Evolutionary conservation across 1,139 yeast genomes (phyloP).

Genomic region (Candida sanyaensis): DNA sequence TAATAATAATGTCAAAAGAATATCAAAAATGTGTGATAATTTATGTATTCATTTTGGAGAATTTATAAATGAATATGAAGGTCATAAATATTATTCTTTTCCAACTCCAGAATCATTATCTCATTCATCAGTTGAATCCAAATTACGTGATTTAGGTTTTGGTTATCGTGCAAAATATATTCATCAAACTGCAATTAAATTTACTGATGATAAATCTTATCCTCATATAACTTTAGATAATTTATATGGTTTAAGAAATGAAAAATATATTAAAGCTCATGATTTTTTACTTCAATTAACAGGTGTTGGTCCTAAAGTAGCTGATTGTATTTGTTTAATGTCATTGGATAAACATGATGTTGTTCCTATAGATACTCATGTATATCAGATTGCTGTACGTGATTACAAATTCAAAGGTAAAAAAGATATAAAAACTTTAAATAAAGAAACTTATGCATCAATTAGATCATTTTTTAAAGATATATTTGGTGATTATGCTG

Average conservation of each 20-base stretch:
- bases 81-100: conserved; percentile 65
- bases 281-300: conserved; percentile 63
- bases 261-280: conserved; percentile 59
- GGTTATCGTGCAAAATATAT: conserved; percentile 94
- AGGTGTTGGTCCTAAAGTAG: conserved; percentile 98
- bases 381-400: conserved; percentile 85
- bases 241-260: conserved; percentile 39
- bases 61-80: conserved; percentile 48
- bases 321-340: conserved; percentile 90
- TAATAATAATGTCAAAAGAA: conserved; percentile 92
- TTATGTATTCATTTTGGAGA: conserved; percentile 75
- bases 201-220: conserved; percentile 33
- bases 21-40: conserved; percentile 88
- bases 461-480: conserved; percentile 63
- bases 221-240: conserved; percentile 34
- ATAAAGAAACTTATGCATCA: conserved; percentile 58
- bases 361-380: conserved; percentile 97
- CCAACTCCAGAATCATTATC: conserved; percentile 63
- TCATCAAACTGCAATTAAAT: conserved; percentile 65
- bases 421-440: conserved; percentile 49
- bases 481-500: conserved; percentile 90
- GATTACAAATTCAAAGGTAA: conserved; percentile 67
- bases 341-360: conserved; percentile 84
- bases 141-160: conserved; percentile 65
- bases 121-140: conserved; percentile 38